Conservation (phyloP, 805 yeast species). For the Scheffersomyces amazonensis region DNA sequence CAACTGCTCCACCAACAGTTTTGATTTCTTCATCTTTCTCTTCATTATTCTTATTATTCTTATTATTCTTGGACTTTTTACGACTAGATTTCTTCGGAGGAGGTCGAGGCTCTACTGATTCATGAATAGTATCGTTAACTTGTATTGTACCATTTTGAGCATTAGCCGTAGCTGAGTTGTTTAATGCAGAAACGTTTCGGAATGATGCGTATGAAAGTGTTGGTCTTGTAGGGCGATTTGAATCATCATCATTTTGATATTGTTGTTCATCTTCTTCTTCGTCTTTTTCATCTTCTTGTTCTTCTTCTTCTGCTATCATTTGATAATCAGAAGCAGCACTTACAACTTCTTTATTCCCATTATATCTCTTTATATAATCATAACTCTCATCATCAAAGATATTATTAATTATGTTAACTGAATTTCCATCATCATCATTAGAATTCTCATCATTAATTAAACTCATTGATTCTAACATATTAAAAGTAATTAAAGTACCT, state of each 20-base stretch:
- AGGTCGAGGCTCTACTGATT: background rate
- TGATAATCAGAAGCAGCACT: background rate
- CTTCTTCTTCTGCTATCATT: background rate
- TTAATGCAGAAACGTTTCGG: background rate
- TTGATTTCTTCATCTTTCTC: constrained; percentile 8
- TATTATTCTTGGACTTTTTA: constrained; percentile 1
- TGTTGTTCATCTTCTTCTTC: background rate
- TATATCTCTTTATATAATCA: constrained; percentile 17
- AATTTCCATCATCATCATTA: background rate
- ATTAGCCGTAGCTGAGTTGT: background rate
- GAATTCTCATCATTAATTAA: constrained; percentile 4
- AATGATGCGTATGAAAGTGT: constrained; percentile 5
- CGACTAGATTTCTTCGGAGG: background rate
- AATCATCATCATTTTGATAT: background rate
- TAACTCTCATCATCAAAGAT: constrained; percentile 27
- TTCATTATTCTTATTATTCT: background rate
- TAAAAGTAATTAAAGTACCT: constrained; percentile 38
- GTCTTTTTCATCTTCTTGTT: background rate
- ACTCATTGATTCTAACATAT: constrained; percentile 30
- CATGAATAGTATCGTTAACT: constrained; percentile 4
- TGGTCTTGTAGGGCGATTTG: background rate
- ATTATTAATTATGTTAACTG: constrained; percentile 10
- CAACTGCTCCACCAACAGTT: constrained; percentile 43
- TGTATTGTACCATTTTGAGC: background rate
- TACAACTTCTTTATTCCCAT: background rate